Evolutionary conservation across 768 basidiomycete species (phyloP).

Genomic region (Russula foetens): DNA sequence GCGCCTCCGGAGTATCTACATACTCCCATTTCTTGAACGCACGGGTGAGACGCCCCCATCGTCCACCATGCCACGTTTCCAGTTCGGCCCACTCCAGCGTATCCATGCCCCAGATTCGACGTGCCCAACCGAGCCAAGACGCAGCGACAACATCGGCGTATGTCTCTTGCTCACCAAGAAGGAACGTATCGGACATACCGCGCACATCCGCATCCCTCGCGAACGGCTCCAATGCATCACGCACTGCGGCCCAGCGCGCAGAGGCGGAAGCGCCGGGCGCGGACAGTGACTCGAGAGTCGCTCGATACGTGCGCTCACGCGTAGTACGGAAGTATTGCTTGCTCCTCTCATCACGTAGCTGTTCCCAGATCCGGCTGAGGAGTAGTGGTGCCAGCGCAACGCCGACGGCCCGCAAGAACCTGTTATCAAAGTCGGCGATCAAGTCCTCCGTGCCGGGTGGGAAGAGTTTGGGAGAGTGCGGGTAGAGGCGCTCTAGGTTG

Average conservation of each 20-base stretch:
- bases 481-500: constrained; percentile 41
- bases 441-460: constrained; percentile 21
- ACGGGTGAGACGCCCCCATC: constrained; percentile 20
- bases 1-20: not conserved
- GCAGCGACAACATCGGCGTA: constrained; percentile 38
- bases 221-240: constrained; percentile 27
- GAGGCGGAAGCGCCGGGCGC: constrained; percentile 26
- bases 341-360: constrained; percentile 29
- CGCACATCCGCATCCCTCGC: constrained; percentile 10
- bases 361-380: constrained; percentile 5
- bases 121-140: constrained; percentile 27
- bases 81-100: constrained; percentile 38
- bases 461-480: constrained; percentile 33
- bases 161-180: constrained; percentile 31
- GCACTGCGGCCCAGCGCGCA: constrained; percentile 32
- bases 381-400: constrained; percentile 2
- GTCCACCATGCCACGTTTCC: constrained; percentile 31
- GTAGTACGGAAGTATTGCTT: constrained; percentile 34
- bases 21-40: constrained; percentile 11
- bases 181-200: constrained; percentile 13
- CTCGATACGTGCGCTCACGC: constrained; percentile 29
- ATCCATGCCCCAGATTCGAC: constrained; percentile 29
- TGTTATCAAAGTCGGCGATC: constrained; percentile 22
- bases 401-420: constrained; percentile 8
- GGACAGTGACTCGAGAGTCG: constrained; percentile 30